These are phyloP conservation scores for Penicillium argentinense DNA, from an alignment of 495 filamentous ascomycete species.

Conservation along the genomic window DNA sequence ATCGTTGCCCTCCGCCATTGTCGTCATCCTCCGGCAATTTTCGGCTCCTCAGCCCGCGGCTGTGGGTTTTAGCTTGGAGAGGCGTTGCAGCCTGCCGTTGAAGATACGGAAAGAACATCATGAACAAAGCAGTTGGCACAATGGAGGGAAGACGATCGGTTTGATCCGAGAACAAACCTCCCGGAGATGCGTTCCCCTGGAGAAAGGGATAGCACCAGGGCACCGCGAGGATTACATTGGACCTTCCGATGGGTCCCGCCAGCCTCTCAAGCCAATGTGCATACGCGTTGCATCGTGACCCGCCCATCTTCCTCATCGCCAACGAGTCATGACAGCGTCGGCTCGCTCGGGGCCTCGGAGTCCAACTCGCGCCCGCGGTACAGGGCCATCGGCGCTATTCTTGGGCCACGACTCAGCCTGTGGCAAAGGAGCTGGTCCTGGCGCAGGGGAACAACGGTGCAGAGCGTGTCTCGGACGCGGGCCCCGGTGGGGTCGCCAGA, in stretches of 20 bases:
- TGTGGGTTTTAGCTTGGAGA: neutral
- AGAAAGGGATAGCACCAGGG: conserved; percentile 12
- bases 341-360: conserved; percentile 1
- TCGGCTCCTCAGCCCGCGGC: conserved; percentile 1
- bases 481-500: conserved; percentile 18
- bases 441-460: conserved; percentile 7
- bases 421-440: neutral
- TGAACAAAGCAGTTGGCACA: too few relatives aligned
- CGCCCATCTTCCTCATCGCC: conserved; percentile 13
- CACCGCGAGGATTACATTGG: conserved; percentile 9
- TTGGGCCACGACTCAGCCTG: neutral
- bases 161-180: neutral
- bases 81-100: neutral
- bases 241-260: conserved; percentile 18
- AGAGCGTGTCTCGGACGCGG: conserved; percentile 14
- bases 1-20: conserved; percentile 16
- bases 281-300: conserved; percentile 20
- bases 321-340: conserved; percentile 19
- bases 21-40: conserved; percentile 22
- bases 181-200: neutral
- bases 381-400: neutral
- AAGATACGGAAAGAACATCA: too few relatives aligned
- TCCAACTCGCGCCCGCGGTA: conserved; percentile 11
- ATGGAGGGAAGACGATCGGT: too few relatives aligned
- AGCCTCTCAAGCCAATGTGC: conserved; percentile 16